A percentile compares a stretch with the other conserved stretches of the same genome.
Evolutionary conservation across 306 rosid genomes (phyloP).

Genomic region (Vachellia collinsii): DNA sequence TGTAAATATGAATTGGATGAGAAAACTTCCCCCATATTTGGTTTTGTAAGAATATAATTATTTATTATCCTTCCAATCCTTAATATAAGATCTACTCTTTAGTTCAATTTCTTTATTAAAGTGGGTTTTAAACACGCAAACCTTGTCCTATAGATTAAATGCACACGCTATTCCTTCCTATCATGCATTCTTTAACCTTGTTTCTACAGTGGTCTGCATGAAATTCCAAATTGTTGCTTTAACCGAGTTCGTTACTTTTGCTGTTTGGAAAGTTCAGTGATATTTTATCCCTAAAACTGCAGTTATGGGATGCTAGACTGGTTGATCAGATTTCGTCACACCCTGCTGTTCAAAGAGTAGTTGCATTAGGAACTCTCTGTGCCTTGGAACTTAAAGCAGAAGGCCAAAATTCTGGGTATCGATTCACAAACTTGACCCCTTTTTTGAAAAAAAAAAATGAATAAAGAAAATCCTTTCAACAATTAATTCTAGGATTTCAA

Average conservation of each 20-base stretch:
- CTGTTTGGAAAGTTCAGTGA: constrained; percentile 16
- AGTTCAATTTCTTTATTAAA: no score
- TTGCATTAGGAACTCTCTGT: constrained; percentile 79
- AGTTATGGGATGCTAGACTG: constrained; percentile 84
- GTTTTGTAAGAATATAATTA: background rate
- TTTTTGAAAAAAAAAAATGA: background rate
- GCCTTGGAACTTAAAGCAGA: constrained; percentile 87
- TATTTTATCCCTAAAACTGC: constrained; percentile 38
- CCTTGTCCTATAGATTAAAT: background rate
- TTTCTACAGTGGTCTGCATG: background rate
- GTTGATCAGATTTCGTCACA: constrained; percentile 71
- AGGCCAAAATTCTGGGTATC: constrained; percentile 79
- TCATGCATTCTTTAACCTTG: background rate
- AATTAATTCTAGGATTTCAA: constrained; percentile 22
- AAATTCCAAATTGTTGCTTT: background rate
- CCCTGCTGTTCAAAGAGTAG: constrained; percentile 78
- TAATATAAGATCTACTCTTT: no score
- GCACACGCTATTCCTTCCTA: background rate
- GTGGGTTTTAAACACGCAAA: background rate
- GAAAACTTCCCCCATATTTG: background rate
- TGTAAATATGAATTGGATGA: background rate
- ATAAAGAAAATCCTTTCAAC: background rate
- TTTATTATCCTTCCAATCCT: background rate
- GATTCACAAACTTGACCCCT: constrained; percentile 27
- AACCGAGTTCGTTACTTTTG: constrained; percentile 8